Evolutionary conservation across 129 eudicot species (phyloP).

Genomic region (Pseudognaphalium luteoalbum): DNA sequence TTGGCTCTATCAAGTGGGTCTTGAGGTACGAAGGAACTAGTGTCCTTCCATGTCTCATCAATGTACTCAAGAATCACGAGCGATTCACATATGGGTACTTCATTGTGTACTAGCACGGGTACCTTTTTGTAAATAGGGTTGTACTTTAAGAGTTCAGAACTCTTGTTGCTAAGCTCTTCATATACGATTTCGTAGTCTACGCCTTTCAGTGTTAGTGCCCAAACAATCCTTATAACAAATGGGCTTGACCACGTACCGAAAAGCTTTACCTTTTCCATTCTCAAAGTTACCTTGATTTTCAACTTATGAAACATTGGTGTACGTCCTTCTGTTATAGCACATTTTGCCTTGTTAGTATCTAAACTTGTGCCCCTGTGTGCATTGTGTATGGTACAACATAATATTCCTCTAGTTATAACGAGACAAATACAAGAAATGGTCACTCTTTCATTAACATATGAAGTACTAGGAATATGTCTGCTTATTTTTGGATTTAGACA

Average conservation of each 20-base stretch:
- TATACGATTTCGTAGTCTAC: constrained; percentile 47
- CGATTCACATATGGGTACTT: constrained; percentile 43
- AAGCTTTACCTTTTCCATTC: constrained; percentile 59
- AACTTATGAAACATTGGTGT: background rate
- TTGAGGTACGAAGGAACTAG: constrained; percentile 41
- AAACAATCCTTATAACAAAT: constrained; percentile 40
- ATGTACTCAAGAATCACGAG: constrained; percentile 57
- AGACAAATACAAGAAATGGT: background rate
- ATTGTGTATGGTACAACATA: background rate
- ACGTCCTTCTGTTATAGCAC: constrained; percentile 9
- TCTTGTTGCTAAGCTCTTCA: constrained; percentile 50
- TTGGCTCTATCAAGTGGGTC: constrained; percentile 45
- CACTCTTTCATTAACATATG: background rate
- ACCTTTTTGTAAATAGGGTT: constrained; percentile 51
- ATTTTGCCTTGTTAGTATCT: constrained; percentile 10
- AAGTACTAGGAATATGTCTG: background rate
- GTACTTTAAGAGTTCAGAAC: constrained; percentile 50
- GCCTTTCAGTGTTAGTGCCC: constrained; percentile 59
- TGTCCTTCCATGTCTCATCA: constrained; percentile 56
- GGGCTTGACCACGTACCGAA: constrained; percentile 58
- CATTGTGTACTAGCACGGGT: constrained; percentile 59
- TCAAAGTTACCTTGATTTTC: background rate
- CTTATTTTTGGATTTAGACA: background rate
- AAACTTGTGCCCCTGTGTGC: background rate
- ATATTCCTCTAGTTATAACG: background rate